These are phyloP conservation scores for Saccharum officinarum DNA, from an alignment of 176 grass and related monocot species.

Conservation along the genomic window DNA sequence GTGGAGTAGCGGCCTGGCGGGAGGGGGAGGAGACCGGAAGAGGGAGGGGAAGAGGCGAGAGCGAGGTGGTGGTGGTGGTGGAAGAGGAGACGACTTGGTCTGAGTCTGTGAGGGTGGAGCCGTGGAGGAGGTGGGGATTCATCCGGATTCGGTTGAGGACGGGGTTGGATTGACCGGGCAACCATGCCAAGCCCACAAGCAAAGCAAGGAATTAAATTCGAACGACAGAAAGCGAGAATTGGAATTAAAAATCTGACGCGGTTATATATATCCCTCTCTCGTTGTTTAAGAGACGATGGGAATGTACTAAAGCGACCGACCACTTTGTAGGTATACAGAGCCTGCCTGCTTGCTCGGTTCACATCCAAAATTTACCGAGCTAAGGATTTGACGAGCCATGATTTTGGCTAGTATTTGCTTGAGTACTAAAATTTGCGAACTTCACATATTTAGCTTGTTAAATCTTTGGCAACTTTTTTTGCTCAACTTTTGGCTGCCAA, in stretches of 20 bases:
- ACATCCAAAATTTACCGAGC: no score
- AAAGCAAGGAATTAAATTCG: neutral
- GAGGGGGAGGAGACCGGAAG: neutral
- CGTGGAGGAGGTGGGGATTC: neutral
- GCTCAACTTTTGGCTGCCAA: no score
- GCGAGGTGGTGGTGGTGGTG: neutral
- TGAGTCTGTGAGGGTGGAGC: neutral
- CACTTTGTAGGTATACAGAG: neutral
- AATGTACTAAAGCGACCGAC: neutral
- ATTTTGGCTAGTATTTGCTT: no score
- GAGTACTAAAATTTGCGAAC: no score
- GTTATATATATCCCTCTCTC: neutral
- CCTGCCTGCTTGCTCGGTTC: no score
- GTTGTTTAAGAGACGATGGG: neutral
- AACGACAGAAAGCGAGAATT: neutral
- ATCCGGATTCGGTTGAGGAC: neutral
- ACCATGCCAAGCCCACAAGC: neutral
- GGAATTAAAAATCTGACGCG: slow-evolving; percentile 27
- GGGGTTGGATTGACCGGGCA: slow-evolving; percentile 43
- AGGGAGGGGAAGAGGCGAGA: neutral
- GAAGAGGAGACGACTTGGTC: slow-evolving; percentile 35
- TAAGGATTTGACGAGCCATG: no score
- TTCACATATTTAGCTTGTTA: no score
- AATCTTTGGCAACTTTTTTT: no score
- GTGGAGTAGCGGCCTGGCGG: neutral